Evolutionary conservation across 306 rosid genomes (phyloP), one percentile per base, ranked within the genome.

Genomic region (Aeschynomene evenia): DNA sequence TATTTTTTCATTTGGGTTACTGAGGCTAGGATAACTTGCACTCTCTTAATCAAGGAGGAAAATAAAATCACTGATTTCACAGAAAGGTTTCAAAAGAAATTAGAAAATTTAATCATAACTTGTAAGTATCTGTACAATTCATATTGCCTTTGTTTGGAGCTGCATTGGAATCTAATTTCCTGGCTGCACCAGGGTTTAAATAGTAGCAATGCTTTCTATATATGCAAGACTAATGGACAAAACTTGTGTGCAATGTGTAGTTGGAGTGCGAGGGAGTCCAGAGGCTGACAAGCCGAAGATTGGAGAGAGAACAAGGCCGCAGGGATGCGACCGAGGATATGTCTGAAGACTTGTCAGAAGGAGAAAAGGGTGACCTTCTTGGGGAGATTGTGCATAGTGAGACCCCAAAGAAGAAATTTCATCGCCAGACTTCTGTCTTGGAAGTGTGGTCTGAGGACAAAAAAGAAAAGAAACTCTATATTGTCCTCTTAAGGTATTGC

Each of bases 381-480:
- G 85, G 65, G 9, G 98, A 89, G 74, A 36, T 67, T 18, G 40
- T 72, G 49, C 83, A 50, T 14, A 23, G 70, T 50, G 97, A 91
- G 56, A 80, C 86, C 23, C 89, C 92, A 6, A 84, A 36, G 76
- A 63, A 46, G 31, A 52, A 6, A 33, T 70, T 83, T 66, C 92
- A 83, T 34, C 82, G 92, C 4, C 86, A 79, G 61, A 59, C 37
- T 71, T 89, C 95, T 9, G 78, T 82, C 78, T 69, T 88, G 68
- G 98, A 92, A 83, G 85, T 75, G 34, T 92, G 98, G 98, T 86
- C 96, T 6, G 96, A 89, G 50, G 96, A 89, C 52, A 89, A 92
- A 57, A 84, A 86, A 82, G 98, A 85, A 69, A 92, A 86, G 76
- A 89, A 82, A 73, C 92, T 88, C 36, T 92, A 92, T 36, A 55